Conservation (phyloP, 78 protist species). For the Dictyostelium brefeldianum region DNA sequence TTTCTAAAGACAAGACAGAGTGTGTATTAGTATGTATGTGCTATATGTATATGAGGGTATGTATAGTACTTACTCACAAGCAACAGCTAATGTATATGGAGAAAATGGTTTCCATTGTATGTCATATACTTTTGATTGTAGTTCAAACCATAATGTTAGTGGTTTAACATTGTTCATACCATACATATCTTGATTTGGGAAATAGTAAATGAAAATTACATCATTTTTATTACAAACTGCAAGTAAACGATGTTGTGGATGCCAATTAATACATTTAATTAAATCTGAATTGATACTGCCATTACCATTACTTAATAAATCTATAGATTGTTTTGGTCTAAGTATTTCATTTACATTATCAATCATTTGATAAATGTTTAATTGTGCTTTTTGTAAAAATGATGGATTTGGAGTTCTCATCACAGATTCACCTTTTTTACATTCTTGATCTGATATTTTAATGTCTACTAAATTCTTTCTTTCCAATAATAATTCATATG, state of each 20-base stretch:
- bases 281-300: background rate
- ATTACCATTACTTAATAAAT: background rate
- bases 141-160: slow-evolving; percentile 40
- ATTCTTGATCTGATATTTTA: slow-evolving; percentile 12
- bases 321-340: background rate
- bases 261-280: slow-evolving; percentile 52
- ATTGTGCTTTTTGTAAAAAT: background rate
- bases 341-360: background rate
- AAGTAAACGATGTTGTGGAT: slow-evolving; percentile 54
- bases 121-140: slow-evolving; percentile 50
- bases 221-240: slow-evolving; percentile 59
- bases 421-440: background rate
- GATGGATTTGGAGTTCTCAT: slow-evolving; percentile 39
- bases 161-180: slow-evolving; percentile 17
- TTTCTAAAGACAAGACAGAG: too few relatives aligned
- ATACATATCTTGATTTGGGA: background rate
- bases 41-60: background rate
- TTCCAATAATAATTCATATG: slow-evolving; percentile 70
- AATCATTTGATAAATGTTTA: slow-evolving; percentile 2
- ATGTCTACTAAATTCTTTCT: slow-evolving; percentile 37
- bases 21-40: background rate
- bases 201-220: slow-evolving; percentile 27
- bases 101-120: slow-evolving; percentile 65
- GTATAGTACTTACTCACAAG: slow-evolving; percentile 64
- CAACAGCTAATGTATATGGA: slow-evolving; percentile 48